Percentiles rank a stretch among this genome's conserved stretches.
Evolutionary conservation across 352 stramenopile genomes (phyloP).

Genomic region (Phytophthora pseudosyringae): DNA sequence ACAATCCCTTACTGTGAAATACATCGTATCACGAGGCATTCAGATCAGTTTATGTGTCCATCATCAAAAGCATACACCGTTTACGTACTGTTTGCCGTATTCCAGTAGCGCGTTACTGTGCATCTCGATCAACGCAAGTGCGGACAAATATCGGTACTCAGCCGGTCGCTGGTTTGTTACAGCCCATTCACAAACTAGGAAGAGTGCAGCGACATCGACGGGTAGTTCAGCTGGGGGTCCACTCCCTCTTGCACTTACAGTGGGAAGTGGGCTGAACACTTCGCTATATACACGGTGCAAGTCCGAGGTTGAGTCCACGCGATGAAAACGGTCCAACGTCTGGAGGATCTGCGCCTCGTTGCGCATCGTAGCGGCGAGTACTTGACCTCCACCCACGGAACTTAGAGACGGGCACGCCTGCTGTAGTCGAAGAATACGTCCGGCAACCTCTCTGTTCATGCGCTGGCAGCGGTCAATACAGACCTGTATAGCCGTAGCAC

Average conservation of each 20-base stretch:
- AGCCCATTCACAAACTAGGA: conserved; percentile 85
- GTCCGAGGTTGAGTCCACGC: conserved; percentile 73
- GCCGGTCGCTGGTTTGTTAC: conserved; percentile 80
- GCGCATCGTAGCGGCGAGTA: conserved; percentile 48
- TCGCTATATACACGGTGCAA: conserved; percentile 77
- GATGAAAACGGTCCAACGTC: conserved; percentile 83
- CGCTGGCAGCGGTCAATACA: conserved; percentile 59
- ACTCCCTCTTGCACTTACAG: conserved; percentile 27
- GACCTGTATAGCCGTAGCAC: conserved; percentile 50
- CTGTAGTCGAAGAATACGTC: conserved; percentile 73
- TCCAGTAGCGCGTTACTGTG: conserved; percentile 70
- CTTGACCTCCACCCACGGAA: conserved; percentile 33
- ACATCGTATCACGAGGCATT: conserved; percentile 9
- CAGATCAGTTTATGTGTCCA: conserved; percentile 7
- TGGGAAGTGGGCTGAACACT: conserved; percentile 63
- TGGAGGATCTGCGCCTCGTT: conserved; percentile 85
- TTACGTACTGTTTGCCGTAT: conserved; percentile 66
- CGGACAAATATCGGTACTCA: conserved; percentile 85
- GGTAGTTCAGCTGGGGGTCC: conserved; percentile 44
- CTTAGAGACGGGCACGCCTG: conserved; percentile 49
- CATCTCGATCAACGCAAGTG: conserved; percentile 83
- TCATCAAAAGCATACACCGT: not conserved
- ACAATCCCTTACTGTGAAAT: conserved; percentile 47
- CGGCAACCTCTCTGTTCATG: conserved; percentile 62
- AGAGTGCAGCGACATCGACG: conserved; percentile 74